A percentile compares a stretch with the other conserved stretches of the same genome.
phyloP scores from a whole-genome alignment of 805 yeast genomes.

The Peterozyma toletana region DNA sequence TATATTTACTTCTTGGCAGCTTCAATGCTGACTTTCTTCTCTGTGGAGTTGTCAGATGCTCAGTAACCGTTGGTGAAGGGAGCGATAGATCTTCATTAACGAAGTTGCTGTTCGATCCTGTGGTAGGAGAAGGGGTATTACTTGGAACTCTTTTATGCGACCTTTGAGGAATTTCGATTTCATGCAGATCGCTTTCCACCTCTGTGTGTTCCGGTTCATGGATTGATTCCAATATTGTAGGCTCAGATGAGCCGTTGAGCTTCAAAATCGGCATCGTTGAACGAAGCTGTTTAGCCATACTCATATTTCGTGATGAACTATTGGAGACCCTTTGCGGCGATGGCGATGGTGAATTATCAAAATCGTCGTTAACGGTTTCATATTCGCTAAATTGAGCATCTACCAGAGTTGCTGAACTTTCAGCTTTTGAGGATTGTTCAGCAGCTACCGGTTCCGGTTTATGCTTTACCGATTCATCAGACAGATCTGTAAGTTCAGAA shows the following conservation, averaged over 20 bases:
- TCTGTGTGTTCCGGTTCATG: background rate
- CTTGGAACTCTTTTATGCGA: slow-evolving; percentile 19
- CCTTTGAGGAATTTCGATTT: slow-evolving; percentile 23
- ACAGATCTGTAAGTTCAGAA: slow-evolving; percentile 12
- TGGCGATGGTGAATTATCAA: too few relatives aligned
- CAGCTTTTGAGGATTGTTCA: too few relatives aligned
- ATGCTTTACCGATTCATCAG: too few relatives aligned
- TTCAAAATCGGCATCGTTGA: slow-evolving; percentile 26
- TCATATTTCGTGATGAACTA: slow-evolving; percentile 4
- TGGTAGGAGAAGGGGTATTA: too few relatives aligned
- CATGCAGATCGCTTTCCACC: background rate
- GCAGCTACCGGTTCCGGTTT: too few relatives aligned
- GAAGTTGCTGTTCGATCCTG: slow-evolving; percentile 1
- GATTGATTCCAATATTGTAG: slow-evolving; percentile 6
- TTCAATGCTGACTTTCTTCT: slow-evolving; percentile 44
- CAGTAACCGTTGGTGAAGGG: slow-evolving; percentile 15
- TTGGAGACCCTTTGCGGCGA: too few relatives aligned
- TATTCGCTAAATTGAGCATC: too few relatives aligned
- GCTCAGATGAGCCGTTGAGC: slow-evolving; percentile 15
- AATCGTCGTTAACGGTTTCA: too few relatives aligned
- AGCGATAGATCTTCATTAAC: slow-evolving; percentile 7
- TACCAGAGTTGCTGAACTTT: too few relatives aligned
- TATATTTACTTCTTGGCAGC: slow-evolving; percentile 1
- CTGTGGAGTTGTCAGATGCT: slow-evolving; percentile 23
- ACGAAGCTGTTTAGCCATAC: slow-evolving; percentile 42